These are phyloP conservation scores for Acacia crassicarpa DNA, from an alignment of 306 rosid genomes.

Conservation along the genomic window DNA sequence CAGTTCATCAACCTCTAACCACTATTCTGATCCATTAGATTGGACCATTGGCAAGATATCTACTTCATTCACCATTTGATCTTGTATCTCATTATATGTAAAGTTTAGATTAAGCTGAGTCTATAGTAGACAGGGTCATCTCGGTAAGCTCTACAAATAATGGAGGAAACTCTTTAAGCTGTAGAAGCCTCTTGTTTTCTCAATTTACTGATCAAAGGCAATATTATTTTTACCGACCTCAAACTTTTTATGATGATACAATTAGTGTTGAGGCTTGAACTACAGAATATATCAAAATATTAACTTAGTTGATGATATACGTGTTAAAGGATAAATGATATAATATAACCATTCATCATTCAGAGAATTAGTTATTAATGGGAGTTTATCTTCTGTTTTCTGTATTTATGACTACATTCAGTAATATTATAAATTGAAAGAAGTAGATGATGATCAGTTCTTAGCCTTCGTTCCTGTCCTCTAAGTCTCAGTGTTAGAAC, in stretches of 20 bases:
- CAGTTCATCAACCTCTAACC: slow-evolving; percentile 29
- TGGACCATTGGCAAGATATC: slow-evolving; percentile 7
- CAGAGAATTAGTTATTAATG: neutral
- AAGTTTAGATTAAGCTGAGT: neutral
- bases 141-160: neutral
- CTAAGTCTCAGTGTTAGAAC: neutral
- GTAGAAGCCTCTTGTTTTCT: neutral
- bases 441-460: neutral
- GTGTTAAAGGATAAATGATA: neutral
- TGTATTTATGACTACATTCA: neutral
- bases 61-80: neutral
- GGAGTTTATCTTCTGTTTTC: neutral
- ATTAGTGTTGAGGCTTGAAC: neutral
- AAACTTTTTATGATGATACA: slow-evolving; percentile 3
- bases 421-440: neutral
- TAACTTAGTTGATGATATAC: neutral
- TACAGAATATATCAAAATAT: slow-evolving; percentile 11
- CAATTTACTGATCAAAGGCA: neutral
- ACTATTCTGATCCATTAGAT: slow-evolving; percentile 20
- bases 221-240: neutral
- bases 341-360: neutral
- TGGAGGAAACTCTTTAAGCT: neutral
- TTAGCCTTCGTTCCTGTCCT: neutral
- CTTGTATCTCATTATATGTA: neutral
- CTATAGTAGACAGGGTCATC: neutral